phyloP scores from a whole-genome alignment of 495 filamentous ascomycete species.

The Trichoderma reesei region DNA sequence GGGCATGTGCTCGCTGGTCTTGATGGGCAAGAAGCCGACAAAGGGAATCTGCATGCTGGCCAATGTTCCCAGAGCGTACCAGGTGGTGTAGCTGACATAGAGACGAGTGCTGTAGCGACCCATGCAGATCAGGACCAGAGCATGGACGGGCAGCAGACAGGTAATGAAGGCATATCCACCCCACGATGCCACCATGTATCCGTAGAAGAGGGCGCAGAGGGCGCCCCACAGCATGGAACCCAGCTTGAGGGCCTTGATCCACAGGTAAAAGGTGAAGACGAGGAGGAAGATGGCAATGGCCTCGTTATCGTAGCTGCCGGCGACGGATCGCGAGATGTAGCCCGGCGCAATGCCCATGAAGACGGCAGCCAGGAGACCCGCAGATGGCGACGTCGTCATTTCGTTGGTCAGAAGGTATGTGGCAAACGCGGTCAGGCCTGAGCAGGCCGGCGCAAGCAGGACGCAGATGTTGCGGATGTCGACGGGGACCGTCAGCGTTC shows the following conservation, averaged over 20 bases:
- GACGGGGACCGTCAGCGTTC: slow-evolving; percentile 83
- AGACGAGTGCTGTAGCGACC: slow-evolving; percentile 87
- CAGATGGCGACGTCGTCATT: slow-evolving; percentile 85
- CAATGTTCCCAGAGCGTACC: slow-evolving; percentile 93
- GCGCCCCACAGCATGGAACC: slow-evolving; percentile 95
- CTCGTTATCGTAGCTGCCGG: slow-evolving; percentile 99
- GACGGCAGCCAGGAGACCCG: slow-evolving; percentile 82
- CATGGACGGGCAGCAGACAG: slow-evolving; percentile 90
- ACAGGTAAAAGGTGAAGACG: slow-evolving; percentile 97
- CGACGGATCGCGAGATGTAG: slow-evolving; percentile 95
- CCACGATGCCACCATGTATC: slow-evolving; percentile 99
- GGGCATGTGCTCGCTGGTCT: slow-evolving; percentile 98
- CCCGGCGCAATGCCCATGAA: slow-evolving; percentile 98
- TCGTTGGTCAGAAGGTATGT: slow-evolving; percentile 95
- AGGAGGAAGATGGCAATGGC: slow-evolving; percentile 98
- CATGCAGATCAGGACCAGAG: slow-evolving; percentile 94
- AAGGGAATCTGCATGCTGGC: slow-evolving; percentile 99
- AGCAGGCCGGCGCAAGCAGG: slow-evolving; percentile 89
- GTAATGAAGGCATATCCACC: slow-evolving; percentile 99
- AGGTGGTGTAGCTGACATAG: slow-evolving; percentile 94
- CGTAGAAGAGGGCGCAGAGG: slow-evolving; percentile 91
- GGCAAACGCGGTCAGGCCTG: slow-evolving; percentile 86
- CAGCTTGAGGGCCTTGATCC: slow-evolving; percentile 96
- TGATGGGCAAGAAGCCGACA: slow-evolving; percentile 91
- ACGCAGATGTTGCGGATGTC: slow-evolving; percentile 99